Evolutionary conservation across 768 basidiomycete species (phyloP).

Genomic region (Leccinellum albellum): DNA sequence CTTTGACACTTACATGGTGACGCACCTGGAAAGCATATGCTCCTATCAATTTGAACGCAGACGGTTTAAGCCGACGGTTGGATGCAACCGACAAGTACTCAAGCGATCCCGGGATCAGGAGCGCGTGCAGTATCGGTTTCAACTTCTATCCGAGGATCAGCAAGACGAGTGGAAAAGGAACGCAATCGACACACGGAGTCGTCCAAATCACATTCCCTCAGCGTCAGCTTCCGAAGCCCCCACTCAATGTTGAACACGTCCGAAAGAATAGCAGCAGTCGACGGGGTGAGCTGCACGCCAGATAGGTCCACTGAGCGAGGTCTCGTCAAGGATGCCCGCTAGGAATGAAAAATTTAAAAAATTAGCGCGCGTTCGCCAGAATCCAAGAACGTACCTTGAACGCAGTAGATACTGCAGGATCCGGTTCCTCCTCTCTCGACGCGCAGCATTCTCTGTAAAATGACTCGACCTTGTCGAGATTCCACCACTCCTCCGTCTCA

Average conservation of each 20-base stretch:
- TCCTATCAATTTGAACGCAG: slow-evolving; percentile 76
- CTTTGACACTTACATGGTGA: background rate
- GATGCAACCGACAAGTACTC: slow-evolving; percentile 84
- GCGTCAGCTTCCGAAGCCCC: background rate
- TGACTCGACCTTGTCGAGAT: slow-evolving; percentile 25
- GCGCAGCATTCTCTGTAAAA: slow-evolving; percentile 86
- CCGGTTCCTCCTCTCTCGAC: slow-evolving; percentile 65
- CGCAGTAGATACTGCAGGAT: slow-evolving; percentile 60
- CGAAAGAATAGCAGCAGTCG: slow-evolving; percentile 68
- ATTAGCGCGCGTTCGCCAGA: slow-evolving; percentile 18
- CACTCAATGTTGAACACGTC: slow-evolving; percentile 74
- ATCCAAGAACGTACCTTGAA: slow-evolving; percentile 52
- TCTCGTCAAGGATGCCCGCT: background rate
- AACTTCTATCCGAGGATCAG: background rate
- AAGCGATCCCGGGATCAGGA: background rate
- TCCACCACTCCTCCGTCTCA: slow-evolving; percentile 74
- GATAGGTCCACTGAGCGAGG: background rate
- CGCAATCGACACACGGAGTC: background rate
- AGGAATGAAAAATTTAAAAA: background rate
- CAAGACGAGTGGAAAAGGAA: background rate
- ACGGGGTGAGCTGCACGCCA: background rate
- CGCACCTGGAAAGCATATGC: slow-evolving; percentile 72
- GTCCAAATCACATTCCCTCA: slow-evolving; percentile 48
- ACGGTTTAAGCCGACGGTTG: slow-evolving; percentile 65
- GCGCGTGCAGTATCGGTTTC: background rate